Evolutionary conservation across 768 basidiomycete species (phyloP), one percentile per base, ranked within the genome.

Genomic region (Amylocystis lapponica): DNA sequence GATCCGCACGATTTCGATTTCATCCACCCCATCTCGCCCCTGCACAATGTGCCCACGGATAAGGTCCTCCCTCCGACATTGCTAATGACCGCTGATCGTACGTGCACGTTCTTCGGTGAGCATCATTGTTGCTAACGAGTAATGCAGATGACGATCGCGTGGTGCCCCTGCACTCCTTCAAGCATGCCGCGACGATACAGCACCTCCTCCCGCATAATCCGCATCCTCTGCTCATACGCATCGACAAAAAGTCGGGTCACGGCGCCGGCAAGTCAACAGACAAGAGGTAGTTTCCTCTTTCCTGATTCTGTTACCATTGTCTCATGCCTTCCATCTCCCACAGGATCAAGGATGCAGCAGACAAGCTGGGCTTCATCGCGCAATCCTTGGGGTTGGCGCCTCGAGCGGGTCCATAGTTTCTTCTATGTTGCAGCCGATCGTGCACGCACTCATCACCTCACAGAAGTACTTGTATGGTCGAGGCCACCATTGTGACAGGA

Each of bases 111-210:
- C 32, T 7, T n/a, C 7, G 14, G n/a, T n/a, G n/a, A n/a, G n/a
- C n/a, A n/a, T 13, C 7, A 23, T 22, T 26, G 11, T 17, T 19
- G 34, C n/a, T n/a, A n/a, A n/a, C n/a, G n/a, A n/a, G n/a, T n/a
- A n/a, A 20, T 16, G 14, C 53, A 87, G 86, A 87, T 49, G 88
- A 90, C 51, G 86, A 88, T 54, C 81, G 88, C 26, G 88, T 91
- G n/a, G 86, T 90, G 4, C 86, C 86, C 1, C 66, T 87, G 58
- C 89, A 90, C 62, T 86, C 86, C 8, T 89, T 86, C 75, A 92
- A 92, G 63, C 71, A 79, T 39, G 80, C 82, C 0, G 89, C 89
- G 13, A 78, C 79, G n/a, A 66, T 90, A 27, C 88, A 92, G 57
- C 64, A 90, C 56, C 65, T 62, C 2, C 62, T 77, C 1, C 71